Conservation (phyloP, 192 early-diverging fungal species). For the Rhizophagus prolifer region DNA sequence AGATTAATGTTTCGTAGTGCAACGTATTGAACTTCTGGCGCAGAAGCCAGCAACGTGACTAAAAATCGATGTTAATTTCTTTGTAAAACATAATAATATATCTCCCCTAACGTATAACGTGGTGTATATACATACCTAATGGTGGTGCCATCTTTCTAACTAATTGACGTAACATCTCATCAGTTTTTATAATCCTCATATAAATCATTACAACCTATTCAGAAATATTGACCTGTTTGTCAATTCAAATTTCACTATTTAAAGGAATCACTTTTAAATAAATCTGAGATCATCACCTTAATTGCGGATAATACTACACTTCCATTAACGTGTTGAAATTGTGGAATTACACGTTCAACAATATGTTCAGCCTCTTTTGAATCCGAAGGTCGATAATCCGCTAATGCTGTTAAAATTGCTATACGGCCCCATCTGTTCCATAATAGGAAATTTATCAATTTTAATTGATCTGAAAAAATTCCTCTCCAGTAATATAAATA, state of each 20-base stretch:
- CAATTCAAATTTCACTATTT: neutral
- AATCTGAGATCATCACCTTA: slow-evolving; percentile 44
- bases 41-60: slow-evolving; percentile 82
- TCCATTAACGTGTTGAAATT: slow-evolving; percentile 95
- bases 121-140: slow-evolving; percentile 56
- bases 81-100: neutral
- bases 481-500: neutral
- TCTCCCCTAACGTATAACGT: neutral
- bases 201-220: slow-evolving; percentile 73
- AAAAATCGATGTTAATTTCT: slow-evolving; percentile 3
- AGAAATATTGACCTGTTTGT: neutral
- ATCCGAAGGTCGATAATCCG: slow-evolving; percentile 73
- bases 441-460: neutral
- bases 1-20: slow-evolving; percentile 95
- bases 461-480: neutral
- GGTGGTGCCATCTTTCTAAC: slow-evolving; percentile 93
- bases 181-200: slow-evolving; percentile 62
- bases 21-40: slow-evolving; percentile 96
- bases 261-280: neutral
- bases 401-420: slow-evolving; percentile 84
- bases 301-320: slow-evolving; percentile 93
- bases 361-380: slow-evolving; percentile 84
- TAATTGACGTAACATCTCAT: slow-evolving; percentile 71
- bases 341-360: slow-evolving; percentile 86
- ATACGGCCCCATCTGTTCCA: slow-evolving; percentile 85